A percentile compares a stretch with the other conserved stretches of the same genome.
Conservation (phyloP, 2,329 filamentous ascomycete species). For the Onygena corvina region DNA sequence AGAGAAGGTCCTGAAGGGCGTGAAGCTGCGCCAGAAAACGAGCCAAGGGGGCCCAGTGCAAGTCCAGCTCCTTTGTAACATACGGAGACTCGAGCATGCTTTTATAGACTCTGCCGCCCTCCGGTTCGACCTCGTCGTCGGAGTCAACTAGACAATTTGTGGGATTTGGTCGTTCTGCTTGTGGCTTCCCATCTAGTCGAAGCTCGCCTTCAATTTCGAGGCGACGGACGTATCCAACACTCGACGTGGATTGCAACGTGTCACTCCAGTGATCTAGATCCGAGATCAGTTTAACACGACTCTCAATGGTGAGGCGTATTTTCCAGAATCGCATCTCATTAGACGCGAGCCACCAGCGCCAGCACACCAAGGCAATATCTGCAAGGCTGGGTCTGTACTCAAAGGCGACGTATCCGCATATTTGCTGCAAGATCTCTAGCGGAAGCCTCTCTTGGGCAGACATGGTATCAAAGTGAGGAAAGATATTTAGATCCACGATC, state of each 20-base stretch:
- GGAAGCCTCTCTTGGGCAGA: not conserved
- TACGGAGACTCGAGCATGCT: not conserved
- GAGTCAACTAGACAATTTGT: not conserved
- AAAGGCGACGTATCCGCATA: conserved; percentile 1
- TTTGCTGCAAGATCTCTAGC: conserved; percentile 6
- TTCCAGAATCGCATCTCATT: not conserved
- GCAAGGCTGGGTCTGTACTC: not conserved
- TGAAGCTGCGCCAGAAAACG: conserved; percentile 1
- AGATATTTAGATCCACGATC: no score
- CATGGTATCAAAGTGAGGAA: not conserved
- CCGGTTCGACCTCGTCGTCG: not conserved
- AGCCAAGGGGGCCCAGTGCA: not conserved
- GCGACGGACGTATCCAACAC: not conserved
- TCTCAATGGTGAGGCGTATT: not conserved
- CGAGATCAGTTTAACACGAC: not conserved
- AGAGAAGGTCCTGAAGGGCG: not conserved
- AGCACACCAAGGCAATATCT: not conserved
- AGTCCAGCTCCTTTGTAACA: not conserved
- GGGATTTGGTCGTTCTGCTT: not conserved
- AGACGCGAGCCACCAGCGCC: not conserved
- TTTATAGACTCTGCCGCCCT: not conserved
- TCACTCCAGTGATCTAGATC: not conserved
- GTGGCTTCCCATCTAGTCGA: not conserved
- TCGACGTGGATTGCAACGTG: not conserved
- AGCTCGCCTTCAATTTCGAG: conserved; percentile 3